A percentile compares a stretch with the other conserved stretches of the same genome.
phyloP scores from a whole-genome alignment of 2,329 filamentous ascomycete genomes.

The Phaeosphaeria sp. region DNA sequence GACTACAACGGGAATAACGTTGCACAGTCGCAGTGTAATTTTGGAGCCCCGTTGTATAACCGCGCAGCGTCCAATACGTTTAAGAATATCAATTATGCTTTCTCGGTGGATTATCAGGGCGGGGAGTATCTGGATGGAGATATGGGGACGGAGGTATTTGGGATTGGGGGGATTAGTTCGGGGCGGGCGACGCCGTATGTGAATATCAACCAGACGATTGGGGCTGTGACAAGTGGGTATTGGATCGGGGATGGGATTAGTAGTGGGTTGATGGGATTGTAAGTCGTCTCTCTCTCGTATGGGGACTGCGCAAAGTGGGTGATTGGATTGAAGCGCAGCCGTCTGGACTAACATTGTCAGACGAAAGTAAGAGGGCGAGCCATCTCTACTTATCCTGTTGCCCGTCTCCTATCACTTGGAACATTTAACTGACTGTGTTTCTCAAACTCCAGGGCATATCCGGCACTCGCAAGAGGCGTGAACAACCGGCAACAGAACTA shows the following conservation, averaged over 20 bases:
- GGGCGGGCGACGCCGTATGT: constrained; percentile 14
- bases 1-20: not conserved
- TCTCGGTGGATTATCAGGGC: constrained; percentile 31
- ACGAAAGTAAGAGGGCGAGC: not conserved
- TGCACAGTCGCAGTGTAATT: constrained; percentile 19
- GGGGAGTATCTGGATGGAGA: constrained; percentile 32
- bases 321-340: not conserved
- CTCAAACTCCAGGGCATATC: constrained; percentile 16
- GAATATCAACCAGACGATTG: constrained; percentile 32
- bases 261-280: constrained; percentile 38
- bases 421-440: not conserved
- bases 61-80: constrained; percentile 3
- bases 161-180: constrained; percentile 19
- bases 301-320: too few relatives aligned
- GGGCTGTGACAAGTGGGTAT: constrained; percentile 33
- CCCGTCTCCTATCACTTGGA: not conserved
- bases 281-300: too few relatives aligned
- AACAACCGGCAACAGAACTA: constrained; percentile 22
- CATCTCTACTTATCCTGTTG: too few relatives aligned
- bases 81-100: constrained; percentile 8
- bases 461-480: constrained; percentile 20
- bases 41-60: constrained; percentile 24
- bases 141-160: constrained; percentile 29
- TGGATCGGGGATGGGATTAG: constrained; percentile 37
- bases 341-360: not conserved